phyloP scores from a whole-genome alignment of 1,284 basidiomycete genomes.

The Xerocomus tenax region DNA sequence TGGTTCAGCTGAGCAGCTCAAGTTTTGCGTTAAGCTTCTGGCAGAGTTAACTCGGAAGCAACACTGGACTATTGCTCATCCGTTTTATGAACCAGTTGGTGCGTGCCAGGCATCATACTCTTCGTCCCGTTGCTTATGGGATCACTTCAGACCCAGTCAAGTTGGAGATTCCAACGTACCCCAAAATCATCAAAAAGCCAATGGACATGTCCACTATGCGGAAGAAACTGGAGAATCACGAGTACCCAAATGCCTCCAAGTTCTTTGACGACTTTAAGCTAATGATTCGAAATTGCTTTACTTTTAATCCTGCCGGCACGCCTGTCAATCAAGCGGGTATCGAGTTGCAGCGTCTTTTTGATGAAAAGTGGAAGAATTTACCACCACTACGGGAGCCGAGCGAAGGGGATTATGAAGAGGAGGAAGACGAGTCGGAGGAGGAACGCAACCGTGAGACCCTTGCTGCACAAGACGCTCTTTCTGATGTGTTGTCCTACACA shows the following conservation, averaged over 20 bases:
- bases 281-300: conserved; percentile 89
- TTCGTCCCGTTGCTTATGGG: conserved; percentile 2
- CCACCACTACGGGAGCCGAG: conserved; percentile 57
- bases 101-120: conserved; percentile 30
- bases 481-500: conserved; percentile 28
- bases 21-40: conserved; percentile 72
- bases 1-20: conserved; percentile 76
- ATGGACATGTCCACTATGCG: conserved; percentile 91
- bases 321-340: conserved; percentile 79
- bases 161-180: conserved; percentile 80
- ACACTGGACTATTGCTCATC: conserved; percentile 64
- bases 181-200: conserved; percentile 83
- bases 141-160: conserved; percentile 55
- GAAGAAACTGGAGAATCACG: conserved; percentile 67
- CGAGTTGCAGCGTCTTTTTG: conserved; percentile 77
- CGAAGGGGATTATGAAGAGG: conserved; percentile 46
- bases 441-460: conserved; percentile 48
- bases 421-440: conserved; percentile 42
- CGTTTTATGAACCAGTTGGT: conserved; percentile 93
- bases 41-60: conserved; percentile 76
- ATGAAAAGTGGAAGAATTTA: conserved; percentile 80
- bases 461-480: conserved; percentile 1
- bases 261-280: conserved; percentile 89
- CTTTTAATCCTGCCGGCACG: conserved; percentile 85
- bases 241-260: conserved; percentile 69